Evolutionary conservation across 768 basidiomycete genomes (phyloP).

Genomic region (Boletus vinaceobasis): DNA sequence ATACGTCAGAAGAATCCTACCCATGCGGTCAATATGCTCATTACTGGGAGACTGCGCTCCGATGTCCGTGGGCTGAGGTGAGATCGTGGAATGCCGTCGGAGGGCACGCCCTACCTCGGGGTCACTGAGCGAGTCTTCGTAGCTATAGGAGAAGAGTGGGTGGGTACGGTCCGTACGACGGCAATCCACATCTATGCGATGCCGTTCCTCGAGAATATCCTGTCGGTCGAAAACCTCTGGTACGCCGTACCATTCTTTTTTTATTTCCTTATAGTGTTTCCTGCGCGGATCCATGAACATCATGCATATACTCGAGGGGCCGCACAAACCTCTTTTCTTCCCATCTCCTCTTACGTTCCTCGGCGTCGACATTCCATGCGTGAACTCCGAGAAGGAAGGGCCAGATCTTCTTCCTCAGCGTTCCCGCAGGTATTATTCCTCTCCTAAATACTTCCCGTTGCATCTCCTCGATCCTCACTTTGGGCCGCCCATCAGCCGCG

Average conservation of each 20-base stretch:
- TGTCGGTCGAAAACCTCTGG: constrained; percentile 77
- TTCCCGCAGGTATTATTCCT: constrained; percentile 55
- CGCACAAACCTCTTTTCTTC: constrained; percentile 54
- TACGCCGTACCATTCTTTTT: constrained; percentile 79
- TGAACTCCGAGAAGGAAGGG: constrained; percentile 85
- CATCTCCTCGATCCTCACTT: constrained; percentile 64
- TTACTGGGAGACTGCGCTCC: constrained; percentile 88
- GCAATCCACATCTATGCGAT: constrained; percentile 95
- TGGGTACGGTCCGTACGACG: constrained; percentile 95
- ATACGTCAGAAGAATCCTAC: constrained; percentile 83
- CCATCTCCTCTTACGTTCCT: constrained; percentile 61
- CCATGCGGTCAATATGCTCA: constrained; percentile 87
- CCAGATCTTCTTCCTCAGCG: constrained; percentile 76
- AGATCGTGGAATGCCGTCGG: constrained; percentile 66
- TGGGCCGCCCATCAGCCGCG: constrained; percentile 63
- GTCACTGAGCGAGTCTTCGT: constrained; percentile 35
- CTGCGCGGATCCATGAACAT: constrained; percentile 37
- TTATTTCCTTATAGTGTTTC: constrained; percentile 64
- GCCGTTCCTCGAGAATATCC: constrained; percentile 86
- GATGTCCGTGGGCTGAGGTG: constrained; percentile 66
- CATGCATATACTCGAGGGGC: background rate
- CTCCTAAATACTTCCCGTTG: constrained; percentile 73
- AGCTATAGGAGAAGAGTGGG: constrained; percentile 68
- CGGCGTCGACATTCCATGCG: constrained; percentile 69
- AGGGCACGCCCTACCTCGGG: constrained; percentile 52